phyloP scores from a whole-genome alignment of 1,139 yeast genomes.

The Taphrina sp. region DNA sequence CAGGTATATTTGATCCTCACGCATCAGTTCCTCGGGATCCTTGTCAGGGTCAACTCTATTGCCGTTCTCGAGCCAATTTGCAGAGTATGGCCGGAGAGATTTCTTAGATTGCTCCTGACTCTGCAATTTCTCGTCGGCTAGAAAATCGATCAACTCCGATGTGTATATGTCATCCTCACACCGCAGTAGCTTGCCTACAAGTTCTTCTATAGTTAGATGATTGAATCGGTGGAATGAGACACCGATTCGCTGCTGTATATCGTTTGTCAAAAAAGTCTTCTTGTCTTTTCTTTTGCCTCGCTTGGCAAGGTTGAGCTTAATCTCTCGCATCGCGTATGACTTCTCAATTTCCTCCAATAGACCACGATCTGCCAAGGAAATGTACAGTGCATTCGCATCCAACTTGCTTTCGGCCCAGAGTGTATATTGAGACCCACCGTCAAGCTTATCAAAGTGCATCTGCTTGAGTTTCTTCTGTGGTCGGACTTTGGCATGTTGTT shows the following conservation, averaged over 20 bases:
- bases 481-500: constrained; percentile 42
- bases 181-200: constrained; percentile 62
- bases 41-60: constrained; percentile 52
- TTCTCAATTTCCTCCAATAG: constrained; percentile 73
- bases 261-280: constrained; percentile 67
- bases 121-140: constrained; percentile 55
- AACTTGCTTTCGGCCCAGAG: constrained; percentile 69
- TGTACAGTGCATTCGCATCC: constrained; percentile 49
- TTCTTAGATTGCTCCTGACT: constrained; percentile 30
- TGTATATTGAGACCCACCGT: constrained; percentile 60
- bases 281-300: constrained; percentile 45
- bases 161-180: constrained; percentile 76
- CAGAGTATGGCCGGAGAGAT: constrained; percentile 66
- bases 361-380: constrained; percentile 64
- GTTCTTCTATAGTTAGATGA: constrained; percentile 57
- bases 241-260: constrained; percentile 85
- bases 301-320: constrained; percentile 44
- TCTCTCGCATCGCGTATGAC: constrained; percentile 66
- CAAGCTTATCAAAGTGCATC: constrained; percentile 89
- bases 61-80: constrained; percentile 50
- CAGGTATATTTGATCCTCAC: constrained; percentile 77
- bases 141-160: constrained; percentile 73
- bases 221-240: constrained; percentile 84
- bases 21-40: constrained; percentile 62
- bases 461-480: constrained; percentile 75